A percentile compares a stretch with the other conserved stretches of the same genome.
Conservation (phyloP, 2,329 filamentous ascomycete genomes). For the Claviceps purpurea region DNA sequence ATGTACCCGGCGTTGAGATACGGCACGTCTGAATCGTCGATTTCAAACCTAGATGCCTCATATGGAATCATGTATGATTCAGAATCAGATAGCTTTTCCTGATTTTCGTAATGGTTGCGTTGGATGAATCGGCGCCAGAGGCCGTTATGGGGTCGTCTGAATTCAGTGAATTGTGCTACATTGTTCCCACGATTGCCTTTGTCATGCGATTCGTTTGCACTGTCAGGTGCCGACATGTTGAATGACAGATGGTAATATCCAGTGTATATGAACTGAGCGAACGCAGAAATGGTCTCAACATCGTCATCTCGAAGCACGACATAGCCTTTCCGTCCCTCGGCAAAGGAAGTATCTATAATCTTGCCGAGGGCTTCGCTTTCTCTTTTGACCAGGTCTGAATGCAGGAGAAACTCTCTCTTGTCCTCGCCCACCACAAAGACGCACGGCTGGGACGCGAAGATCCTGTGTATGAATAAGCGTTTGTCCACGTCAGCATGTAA, state of each 20-base stretch:
- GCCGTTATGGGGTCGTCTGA: too few relatives aligned
- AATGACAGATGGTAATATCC: not conserved
- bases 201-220: too few relatives aligned
- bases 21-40: too few relatives aligned
- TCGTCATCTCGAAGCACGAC: not conserved
- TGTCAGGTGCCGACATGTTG: not conserved
- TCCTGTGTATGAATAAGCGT: not conserved
- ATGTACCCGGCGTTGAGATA: not conserved
- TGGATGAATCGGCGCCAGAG: too few relatives aligned
- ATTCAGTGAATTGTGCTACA: too few relatives aligned
- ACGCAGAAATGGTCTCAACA: not conserved
- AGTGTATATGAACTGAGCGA: not conserved
- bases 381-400: not conserved
- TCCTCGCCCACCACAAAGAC: not conserved
- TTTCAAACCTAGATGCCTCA: too few relatives aligned
- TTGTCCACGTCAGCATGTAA: too few relatives aligned
- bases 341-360: not conserved
- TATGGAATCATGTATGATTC: too few relatives aligned
- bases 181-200: accelerated
- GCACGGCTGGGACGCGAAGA: not conserved
- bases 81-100: too few relatives aligned
- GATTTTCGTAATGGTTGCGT: too few relatives aligned
- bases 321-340: not conserved
- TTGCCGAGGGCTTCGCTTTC: not conserved
- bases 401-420: not conserved